Evolutionary conservation across 345 rosid genomes (phyloP).

Genomic region (Linum trigynum): DNA sequence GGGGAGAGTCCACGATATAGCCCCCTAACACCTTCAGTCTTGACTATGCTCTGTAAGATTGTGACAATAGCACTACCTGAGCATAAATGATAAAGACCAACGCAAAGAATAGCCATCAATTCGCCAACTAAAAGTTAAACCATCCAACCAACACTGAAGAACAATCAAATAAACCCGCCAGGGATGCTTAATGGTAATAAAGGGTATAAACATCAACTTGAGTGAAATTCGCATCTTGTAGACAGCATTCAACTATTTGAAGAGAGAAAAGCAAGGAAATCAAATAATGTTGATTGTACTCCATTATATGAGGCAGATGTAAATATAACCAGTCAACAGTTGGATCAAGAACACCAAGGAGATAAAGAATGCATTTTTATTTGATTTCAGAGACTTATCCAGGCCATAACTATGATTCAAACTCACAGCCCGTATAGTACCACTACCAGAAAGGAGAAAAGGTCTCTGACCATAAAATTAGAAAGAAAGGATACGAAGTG

Average conservation of each 20-base stretch:
- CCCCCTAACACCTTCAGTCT: constrained; percentile 68
- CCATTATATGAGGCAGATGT: not conserved
- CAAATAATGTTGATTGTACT: not conserved
- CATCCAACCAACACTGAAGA: not conserved
- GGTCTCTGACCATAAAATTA: no score
- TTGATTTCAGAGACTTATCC: not conserved
- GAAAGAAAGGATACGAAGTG: not conserved
- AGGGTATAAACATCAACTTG: not conserved
- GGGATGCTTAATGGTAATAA: not conserved
- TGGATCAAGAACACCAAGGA: not conserved
- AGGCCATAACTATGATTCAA: no score
- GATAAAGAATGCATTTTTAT: not conserved
- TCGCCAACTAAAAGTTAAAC: not conserved
- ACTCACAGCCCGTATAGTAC: not conserved
- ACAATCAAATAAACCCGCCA: not conserved
- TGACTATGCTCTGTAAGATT: constrained; percentile 51
- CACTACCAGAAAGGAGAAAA: not conserved
- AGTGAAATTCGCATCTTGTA: not conserved
- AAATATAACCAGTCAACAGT: not conserved
- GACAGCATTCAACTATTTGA: not conserved
- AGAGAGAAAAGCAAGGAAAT: not conserved
- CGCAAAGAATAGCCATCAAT: not conserved
- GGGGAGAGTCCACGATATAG: constrained; percentile 95
- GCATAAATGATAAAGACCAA: constrained; percentile 8
- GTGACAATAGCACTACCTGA: constrained; percentile 74